Evolutionary conservation across 148 eudicot genomes (phyloP).

Genomic region (Agrostemma githago): DNA sequence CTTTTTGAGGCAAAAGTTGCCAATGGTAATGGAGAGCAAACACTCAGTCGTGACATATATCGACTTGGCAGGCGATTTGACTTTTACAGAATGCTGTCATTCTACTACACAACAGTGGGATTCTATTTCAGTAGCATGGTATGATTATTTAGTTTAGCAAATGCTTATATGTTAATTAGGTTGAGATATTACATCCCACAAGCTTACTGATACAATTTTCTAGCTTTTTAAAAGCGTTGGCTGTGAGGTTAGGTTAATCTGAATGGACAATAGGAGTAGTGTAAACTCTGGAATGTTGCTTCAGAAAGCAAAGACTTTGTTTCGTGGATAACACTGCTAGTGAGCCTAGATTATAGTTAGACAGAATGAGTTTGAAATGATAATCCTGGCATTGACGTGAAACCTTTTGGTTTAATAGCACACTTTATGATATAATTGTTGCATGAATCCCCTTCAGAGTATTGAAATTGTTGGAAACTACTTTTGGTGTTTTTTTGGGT

Average conservation of each 20-base stretch:
- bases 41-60: slow-evolving; percentile 93
- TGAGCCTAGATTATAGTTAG: neutral
- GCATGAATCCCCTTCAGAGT: neutral
- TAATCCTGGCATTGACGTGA: neutral
- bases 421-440: neutral
- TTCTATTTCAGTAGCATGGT: slow-evolving; percentile 99
- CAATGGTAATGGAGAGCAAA: slow-evolving; percentile 98
- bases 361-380: neutral
- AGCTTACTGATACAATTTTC: neutral
- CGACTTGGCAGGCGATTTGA: slow-evolving; percentile 97
- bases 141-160: slow-evolving; percentile 17
- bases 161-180: slow-evolving; percentile 4
- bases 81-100: slow-evolving; percentile 92
- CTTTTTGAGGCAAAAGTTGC: slow-evolving; percentile 98
- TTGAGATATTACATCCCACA: neutral
- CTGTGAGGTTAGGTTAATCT: slow-evolving; percentile 1
- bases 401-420: neutral
- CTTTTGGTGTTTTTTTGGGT: neutral
- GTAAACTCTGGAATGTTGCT: slow-evolving; percentile 6
- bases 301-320: neutral
- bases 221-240: slow-evolving; percentile 1
- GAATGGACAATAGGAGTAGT: neutral
- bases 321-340: neutral
- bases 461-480: neutral
- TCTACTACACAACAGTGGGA: slow-evolving; percentile 95